Conservation (phyloP, 441 rosid genomes). For the Pelargonium fulgidum region DNA sequence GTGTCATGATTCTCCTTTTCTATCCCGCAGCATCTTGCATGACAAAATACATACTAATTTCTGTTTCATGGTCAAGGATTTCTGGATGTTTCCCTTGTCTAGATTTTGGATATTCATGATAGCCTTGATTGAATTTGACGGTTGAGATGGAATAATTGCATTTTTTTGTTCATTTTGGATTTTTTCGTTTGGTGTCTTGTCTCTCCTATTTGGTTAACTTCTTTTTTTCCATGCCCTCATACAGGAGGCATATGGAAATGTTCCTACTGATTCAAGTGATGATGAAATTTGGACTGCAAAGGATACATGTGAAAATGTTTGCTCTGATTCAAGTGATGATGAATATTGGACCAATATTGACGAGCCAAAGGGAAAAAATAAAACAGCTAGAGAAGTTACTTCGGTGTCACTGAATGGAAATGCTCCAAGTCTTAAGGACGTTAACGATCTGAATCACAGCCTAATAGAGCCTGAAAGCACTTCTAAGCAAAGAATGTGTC, state of each 20-base stretch:
- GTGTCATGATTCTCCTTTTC: background rate
- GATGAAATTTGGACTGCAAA: background rate
- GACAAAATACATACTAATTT: background rate
- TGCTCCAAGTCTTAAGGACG: background rate
- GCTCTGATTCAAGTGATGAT: background rate
- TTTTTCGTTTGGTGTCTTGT: background rate
- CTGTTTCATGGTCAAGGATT: no score
- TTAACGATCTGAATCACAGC: no score
- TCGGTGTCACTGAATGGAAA: background rate
- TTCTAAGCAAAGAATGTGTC: constrained; percentile 24
- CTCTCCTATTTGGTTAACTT: constrained; percentile 16
- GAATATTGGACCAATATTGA: constrained; percentile 2
- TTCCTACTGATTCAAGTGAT: constrained; percentile 1
- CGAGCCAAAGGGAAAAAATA: constrained; percentile 33
- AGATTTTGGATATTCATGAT: background rate
- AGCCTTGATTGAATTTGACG: background rate
- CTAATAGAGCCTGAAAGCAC: constrained; percentile 19
- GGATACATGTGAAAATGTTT: no score
- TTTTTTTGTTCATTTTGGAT: background rate
- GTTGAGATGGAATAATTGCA: background rate
- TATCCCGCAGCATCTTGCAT: background rate
- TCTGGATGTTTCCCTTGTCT: no score
- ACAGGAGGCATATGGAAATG: constrained; percentile 66
- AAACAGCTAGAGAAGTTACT: constrained; percentile 21
- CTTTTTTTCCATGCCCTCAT: constrained; percentile 15